A percentile compares a stretch with the other conserved stretches of the same genome.
Conservation (phyloP, 73 alveolate species). For the Paramecium sonneborni region DNA sequence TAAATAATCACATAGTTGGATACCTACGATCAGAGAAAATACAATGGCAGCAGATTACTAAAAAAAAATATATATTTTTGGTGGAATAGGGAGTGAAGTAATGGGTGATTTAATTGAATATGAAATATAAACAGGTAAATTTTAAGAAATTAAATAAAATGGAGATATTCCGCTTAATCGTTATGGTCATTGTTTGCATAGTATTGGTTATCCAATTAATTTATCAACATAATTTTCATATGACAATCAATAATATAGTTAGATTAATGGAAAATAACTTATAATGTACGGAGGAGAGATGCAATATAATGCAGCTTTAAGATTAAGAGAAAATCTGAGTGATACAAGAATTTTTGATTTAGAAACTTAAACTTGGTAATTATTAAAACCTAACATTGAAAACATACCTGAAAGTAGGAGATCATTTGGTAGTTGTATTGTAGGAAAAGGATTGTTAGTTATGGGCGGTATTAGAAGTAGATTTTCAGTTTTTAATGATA, state of each 20-base stretch:
- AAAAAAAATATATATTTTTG: conserved; percentile 15
- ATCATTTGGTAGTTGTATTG: conserved; percentile 47
- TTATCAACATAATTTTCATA: neutral
- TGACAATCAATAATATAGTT: neutral
- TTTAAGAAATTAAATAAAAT: neutral
- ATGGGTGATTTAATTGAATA: conserved; percentile 39
- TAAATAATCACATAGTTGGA: neutral
- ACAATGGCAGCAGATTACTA: conserved; percentile 46
- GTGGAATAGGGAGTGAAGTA: conserved; percentile 53
- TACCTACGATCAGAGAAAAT: conserved; percentile 17
- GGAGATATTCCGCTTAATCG: conserved; percentile 44
- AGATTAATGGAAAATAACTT: neutral
- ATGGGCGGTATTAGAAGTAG: conserved; percentile 38
- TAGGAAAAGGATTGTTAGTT: conserved; percentile 7
- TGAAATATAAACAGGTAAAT: neutral
- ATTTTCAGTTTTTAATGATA: conserved; percentile 28
- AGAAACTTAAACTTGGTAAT: neutral
- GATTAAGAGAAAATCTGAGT: conserved; percentile 32
- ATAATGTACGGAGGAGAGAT: conserved; percentile 49
- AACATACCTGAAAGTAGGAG: conserved; percentile 46
- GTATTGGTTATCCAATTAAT: neutral
- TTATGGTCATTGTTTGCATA: conserved; percentile 49
- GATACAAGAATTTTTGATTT: conserved; percentile 31
- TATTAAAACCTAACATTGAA: conserved; percentile 17
- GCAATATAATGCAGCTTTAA: neutral